Evolutionary conservation across 2,329 filamentous ascomycete genomes (phyloP), one percentile per base, ranked within the genome.

Genomic region (Colletotrichum graminicola): DNA sequence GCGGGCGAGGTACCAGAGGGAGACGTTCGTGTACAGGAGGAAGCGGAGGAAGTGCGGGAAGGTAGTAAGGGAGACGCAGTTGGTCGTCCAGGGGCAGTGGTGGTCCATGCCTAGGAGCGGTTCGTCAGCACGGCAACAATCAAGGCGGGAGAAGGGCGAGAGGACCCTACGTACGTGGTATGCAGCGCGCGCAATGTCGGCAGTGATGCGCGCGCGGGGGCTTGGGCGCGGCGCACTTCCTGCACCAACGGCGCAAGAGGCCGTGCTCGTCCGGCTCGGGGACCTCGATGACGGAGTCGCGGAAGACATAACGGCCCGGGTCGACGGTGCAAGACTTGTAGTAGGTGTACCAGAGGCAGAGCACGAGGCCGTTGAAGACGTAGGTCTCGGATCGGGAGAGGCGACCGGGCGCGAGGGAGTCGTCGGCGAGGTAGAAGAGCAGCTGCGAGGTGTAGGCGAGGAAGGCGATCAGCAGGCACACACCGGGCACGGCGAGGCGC

Each of bases 21-120:
- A 85, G 18, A 87, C 71, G 76, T 92, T 92, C 34, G 92, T 86
- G 78, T 90, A 95, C 73, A 90, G 78, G 54, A 96, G 84, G 82
- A 96, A 95, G 76, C 93, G 92, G 57, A 94, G 74, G 80, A 96
- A 96, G 82, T 95, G 91, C 10, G 94, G 93, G 76, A 94, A 93
- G 1, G 92, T 95, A 72, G 90, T 91, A 80, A 94, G 88, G 16
- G 92, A 94, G 64, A 96, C 92, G 83, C 94, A 97, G 81, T 95
- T 95, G 72, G 83, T 84, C 4, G 93, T 95, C 93, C 93, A 96
- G 3, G 93, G 93, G 78, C 93, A 96, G 82, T 97, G 93, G 82
- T 94, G 92, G 82, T 95, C 93, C 93, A 95, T 95, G 6, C 61
- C 60, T 62, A 47, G n/a, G 16, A 21, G 21, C 18, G 36, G 43